Evolutionary conservation across 2,329 filamentous ascomycete genomes (phyloP).

Genomic region (Penicillium palitans): DNA sequence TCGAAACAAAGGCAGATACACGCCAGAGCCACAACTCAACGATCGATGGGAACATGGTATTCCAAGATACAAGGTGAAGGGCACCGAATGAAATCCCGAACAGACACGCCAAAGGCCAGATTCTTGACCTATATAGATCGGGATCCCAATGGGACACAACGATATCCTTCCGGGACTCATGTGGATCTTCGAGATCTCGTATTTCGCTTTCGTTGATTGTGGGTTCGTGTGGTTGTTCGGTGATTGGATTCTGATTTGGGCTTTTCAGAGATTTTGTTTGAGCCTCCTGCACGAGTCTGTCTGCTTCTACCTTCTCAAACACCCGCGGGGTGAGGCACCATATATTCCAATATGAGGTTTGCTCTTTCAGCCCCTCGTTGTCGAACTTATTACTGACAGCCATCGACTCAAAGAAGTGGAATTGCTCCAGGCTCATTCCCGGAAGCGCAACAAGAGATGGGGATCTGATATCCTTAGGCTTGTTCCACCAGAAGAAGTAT

Average conservation of each 20-base stretch:
- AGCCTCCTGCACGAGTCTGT: background rate
- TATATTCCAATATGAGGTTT: background rate
- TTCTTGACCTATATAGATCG: background rate
- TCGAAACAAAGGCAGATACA: background rate
- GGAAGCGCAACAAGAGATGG: background rate
- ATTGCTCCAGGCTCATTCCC: background rate
- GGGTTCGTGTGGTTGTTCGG: background rate
- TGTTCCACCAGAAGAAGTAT: background rate
- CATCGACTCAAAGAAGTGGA: background rate
- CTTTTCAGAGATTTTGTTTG: background rate
- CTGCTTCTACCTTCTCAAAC: background rate
- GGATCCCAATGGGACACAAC: background rate
- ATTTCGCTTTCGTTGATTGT: background rate
- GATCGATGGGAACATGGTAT: background rate
- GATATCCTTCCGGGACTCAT: background rate
- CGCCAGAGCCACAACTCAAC: background rate
- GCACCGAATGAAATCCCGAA: background rate
- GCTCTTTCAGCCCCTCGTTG: background rate
- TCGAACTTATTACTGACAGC: background rate
- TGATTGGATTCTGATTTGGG: background rate
- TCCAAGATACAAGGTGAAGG: background rate
- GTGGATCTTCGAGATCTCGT: background rate
- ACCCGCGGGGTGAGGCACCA: background rate
- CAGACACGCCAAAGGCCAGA: background rate
- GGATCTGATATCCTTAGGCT: background rate